Conservation (phyloP, 2,329 filamentous ascomycete genomes). For the Cercospora sp. region DNA sequence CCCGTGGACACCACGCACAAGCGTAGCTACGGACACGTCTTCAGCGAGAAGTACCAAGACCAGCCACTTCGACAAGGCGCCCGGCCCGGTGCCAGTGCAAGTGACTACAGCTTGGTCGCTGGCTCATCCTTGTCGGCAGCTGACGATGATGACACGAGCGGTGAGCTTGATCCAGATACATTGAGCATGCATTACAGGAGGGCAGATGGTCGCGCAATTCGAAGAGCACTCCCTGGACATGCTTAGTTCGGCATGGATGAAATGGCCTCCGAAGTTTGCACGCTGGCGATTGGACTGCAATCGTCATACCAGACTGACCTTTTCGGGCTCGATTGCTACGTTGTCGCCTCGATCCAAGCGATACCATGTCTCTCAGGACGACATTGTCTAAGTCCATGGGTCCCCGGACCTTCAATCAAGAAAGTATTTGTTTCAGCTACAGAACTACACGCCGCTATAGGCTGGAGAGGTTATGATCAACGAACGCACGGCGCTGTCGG, state of each 20-base stretch:
- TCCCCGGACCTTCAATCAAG: neutral
- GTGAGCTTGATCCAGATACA: constrained; percentile 35
- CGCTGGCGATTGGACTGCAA: neutral
- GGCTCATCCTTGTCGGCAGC: constrained; percentile 32
- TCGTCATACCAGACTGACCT: neutral
- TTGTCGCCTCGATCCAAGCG: neutral
- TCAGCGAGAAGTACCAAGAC: constrained; percentile 44
- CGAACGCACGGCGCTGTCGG: constrained; percentile 30
- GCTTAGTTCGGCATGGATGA: neutral
- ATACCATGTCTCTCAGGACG: neutral
- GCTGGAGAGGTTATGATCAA: constrained; percentile 15
- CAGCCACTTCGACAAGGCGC: constrained; percentile 49
- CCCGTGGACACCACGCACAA: constrained; percentile 42
- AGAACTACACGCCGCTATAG: neutral
- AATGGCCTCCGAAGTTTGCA: neutral
- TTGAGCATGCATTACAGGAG: constrained; percentile 49
- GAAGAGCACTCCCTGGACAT: constrained; percentile 31
- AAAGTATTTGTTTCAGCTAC: neutral
- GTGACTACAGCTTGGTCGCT: constrained; percentile 15
- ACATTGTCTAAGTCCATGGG: neutral
- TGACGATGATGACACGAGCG: constrained; percentile 35
- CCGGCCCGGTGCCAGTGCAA: constrained; percentile 38
- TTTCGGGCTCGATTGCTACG: neutral
- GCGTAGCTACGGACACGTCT: constrained; percentile 50
- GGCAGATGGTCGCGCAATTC: constrained; percentile 45